Base-by-base conservation (phyloP, 2,329 filamentous ascomycete genomes). In the Sphaerulina vaccinii region DNA sequence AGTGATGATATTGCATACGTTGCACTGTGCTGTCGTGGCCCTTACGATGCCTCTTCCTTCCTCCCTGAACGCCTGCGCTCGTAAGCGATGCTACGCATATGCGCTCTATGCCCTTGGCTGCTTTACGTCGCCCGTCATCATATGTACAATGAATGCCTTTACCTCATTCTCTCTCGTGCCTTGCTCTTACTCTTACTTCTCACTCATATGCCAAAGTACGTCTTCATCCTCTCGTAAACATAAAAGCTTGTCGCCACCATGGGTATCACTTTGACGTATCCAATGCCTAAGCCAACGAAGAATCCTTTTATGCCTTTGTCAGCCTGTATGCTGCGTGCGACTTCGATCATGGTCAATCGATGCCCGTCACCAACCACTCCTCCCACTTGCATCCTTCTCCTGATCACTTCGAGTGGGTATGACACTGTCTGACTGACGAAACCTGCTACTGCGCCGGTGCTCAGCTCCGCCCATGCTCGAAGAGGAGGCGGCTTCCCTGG, bases 351-450 rank as follows among this genome's bases (percentile, higher is more conserved):
- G 44, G 84, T 78, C 39, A 96, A 72, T 39, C 88, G 77, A 62
- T 83, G 88, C 0, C 92, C 91, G 68, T 97, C 91, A 1, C 93
- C 93, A 0, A 97, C 90, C 0, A 92, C 91, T 9, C 92, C 93
- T 41, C 90, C 88, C 11, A 99, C 93, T 69, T 99, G 93, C 92
- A 99, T 97, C 41, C 93, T 80, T 58, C 93, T 80, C 54, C 93
- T 79, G 52, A 97, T 87, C 13, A 99, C 89, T 70, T 99, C 93
- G 2, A 99, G 78, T 4, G 93, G 93, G 69, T 99, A 99, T 13
- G 91, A 95, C 0, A 86, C 83, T 0, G 92, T 96, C 71, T 99
- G 93, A 6, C 90, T 91, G 1, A 96, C 83, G 54, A 96, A 76
- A 2, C 93, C 93, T 0, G 93, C 91, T 8, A 93, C 70, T 1